These are phyloP conservation scores for Coffea humblotiana DNA, from an alignment of 305 asterid species.

Conservation along the genomic window DNA sequence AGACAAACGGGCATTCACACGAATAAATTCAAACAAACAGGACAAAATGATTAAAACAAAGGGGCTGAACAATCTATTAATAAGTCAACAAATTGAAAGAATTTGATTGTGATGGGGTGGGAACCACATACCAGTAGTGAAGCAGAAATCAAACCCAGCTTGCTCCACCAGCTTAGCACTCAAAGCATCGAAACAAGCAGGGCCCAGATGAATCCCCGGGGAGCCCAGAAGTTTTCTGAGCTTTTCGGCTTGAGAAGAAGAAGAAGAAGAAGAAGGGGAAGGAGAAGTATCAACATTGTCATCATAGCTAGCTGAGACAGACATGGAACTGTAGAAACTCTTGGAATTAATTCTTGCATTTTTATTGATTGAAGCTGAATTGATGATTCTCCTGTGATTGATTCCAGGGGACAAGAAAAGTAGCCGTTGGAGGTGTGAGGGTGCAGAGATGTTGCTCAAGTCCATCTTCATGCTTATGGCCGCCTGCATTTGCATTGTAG, in stretches of 20 bases:
- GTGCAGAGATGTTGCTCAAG: slow-evolving; percentile 13
- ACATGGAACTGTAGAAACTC: neutral
- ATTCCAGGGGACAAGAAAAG: slow-evolving; percentile 9
- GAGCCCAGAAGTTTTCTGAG: slow-evolving; percentile 61
- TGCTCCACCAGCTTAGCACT: slow-evolving; percentile 88
- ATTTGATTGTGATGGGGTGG: neutral
- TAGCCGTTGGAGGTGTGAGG: slow-evolving; percentile 18
- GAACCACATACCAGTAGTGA: slow-evolving; percentile 61
- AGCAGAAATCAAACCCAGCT: slow-evolving; percentile 87
- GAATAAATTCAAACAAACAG: neutral
- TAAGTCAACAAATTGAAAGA: neutral
- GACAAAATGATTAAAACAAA: neutral
- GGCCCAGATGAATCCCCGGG: slow-evolving; percentile 84
- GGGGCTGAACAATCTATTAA: neutral
- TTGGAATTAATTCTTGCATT: slow-evolving; percentile 6
- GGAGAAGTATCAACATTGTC: neutral
- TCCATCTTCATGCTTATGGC: slow-evolving; percentile 6
- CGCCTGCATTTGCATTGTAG: neutral
- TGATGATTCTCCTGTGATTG: neutral
- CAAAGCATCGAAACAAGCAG: slow-evolving; percentile 89
- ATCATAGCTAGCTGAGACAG: slow-evolving; percentile 25
- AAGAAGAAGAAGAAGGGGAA: slow-evolving; percentile 18
- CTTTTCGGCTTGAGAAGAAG: slow-evolving; percentile 45
- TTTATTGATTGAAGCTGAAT: slow-evolving; percentile 11
- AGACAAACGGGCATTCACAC: neutral